A percentile compares a stretch with the other conserved stretches of the same genome.
Evolutionary conservation across 768 basidiomycete species (phyloP).

Genomic region (Butyriboletus loyo): DNA sequence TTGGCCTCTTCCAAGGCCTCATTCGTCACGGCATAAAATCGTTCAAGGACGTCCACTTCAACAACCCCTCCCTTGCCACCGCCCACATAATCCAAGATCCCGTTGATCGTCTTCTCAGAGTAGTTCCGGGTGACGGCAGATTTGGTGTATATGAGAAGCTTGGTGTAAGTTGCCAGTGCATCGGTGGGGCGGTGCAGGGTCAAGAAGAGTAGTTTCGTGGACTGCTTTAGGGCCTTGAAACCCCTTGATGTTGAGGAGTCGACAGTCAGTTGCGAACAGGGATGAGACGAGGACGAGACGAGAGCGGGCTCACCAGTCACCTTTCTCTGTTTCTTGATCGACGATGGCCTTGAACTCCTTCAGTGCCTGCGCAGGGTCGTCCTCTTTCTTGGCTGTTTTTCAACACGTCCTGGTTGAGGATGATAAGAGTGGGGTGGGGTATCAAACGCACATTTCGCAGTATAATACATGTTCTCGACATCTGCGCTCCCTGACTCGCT

Average conservation of each 20-base stretch:
- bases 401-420: background rate
- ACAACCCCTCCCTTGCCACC: conserved; percentile 77
- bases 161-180: conserved; percentile 81
- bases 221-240: conserved; percentile 98
- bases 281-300: background rate
- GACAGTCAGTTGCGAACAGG: background rate
- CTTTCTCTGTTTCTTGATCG: conserved; percentile 86
- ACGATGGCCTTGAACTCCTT: conserved; percentile 89
- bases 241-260: conserved; percentile 60
- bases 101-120: conserved; percentile 98
- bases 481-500: conserved; percentile 80
- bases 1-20: conserved; percentile 88
- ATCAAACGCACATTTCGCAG: conserved; percentile 77
- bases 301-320: conserved; percentile 71
- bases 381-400: conserved; percentile 81
- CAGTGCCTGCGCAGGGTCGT: conserved; percentile 87
- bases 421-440: background rate
- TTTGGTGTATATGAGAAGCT: conserved; percentile 90
- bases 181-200: conserved; percentile 74
- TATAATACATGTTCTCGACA: conserved; percentile 98
- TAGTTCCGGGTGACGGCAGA: conserved; percentile 93
- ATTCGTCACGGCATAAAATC: conserved; percentile 93
- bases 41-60: conserved; percentile 85
- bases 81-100: conserved; percentile 96
- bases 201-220: conserved; percentile 90